phyloP scores from a whole-genome alignment of 306 rosid genomes.

The Adenanthera pavonina region DNA sequence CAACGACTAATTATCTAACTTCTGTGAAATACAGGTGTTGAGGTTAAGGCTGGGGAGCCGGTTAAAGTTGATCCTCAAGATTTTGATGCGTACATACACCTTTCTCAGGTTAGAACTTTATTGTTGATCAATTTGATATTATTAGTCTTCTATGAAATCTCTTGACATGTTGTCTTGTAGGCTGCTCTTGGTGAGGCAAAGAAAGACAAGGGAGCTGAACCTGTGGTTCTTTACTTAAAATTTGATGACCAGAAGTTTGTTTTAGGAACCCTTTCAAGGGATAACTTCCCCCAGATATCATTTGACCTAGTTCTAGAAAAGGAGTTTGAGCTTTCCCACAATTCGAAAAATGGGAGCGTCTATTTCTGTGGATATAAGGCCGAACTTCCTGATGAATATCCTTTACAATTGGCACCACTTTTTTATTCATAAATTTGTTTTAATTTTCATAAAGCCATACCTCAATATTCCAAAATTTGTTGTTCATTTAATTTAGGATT shows the following conservation, averaged over 20 bases:
- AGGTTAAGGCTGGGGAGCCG: slow-evolving; percentile 81
- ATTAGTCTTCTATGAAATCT: background rate
- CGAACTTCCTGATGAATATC: slow-evolving; percentile 55
- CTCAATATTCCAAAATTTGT: background rate
- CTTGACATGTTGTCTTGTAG: slow-evolving; percentile 33
- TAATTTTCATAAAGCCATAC: background rate
- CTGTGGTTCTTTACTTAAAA: slow-evolving; percentile 54
- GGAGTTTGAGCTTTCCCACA: slow-evolving; percentile 89
- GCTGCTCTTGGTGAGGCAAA: slow-evolving; percentile 81
- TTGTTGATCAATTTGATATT: background rate
- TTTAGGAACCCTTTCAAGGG: slow-evolving; percentile 66
- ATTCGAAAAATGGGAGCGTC: slow-evolving; percentile 65
- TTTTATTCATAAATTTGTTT: background rate
- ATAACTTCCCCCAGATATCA: slow-evolving; percentile 70
- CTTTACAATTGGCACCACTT: slow-evolving; percentile 37
- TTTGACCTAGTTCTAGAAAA: slow-evolving; percentile 80
- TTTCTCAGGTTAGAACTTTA: slow-evolving; percentile 74
- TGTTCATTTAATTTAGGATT: background rate
- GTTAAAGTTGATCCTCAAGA: slow-evolving; percentile 51
- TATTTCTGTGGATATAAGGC: slow-evolving; percentile 76
- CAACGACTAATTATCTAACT: background rate
- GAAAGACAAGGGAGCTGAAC: slow-evolving; percentile 61
- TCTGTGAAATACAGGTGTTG: slow-evolving; percentile 61
- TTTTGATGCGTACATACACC: slow-evolving; percentile 54
- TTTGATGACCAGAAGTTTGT: slow-evolving; percentile 70